Evolutionary conservation across 768 basidiomycete genomes (phyloP).

Genomic region (Rhodotorula diobovata): DNA sequence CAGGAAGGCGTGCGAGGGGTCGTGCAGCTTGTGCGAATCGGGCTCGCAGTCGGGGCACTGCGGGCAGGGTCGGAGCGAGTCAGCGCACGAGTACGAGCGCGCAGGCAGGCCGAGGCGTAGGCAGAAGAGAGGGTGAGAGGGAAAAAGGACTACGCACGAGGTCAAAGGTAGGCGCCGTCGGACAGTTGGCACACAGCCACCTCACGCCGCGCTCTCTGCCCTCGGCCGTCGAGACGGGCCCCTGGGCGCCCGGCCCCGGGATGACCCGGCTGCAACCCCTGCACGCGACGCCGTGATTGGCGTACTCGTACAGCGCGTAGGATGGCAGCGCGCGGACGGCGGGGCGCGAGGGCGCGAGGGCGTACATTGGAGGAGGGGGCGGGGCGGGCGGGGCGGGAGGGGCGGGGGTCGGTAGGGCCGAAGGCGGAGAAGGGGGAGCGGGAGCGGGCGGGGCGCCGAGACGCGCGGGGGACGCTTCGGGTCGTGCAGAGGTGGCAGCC

Average conservation of each 20-base stretch:
- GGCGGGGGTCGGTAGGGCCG: too few species aligned
- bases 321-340: background rate
- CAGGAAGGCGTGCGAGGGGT: slow-evolving; percentile 4
- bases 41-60: slow-evolving; percentile 1
- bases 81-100: background rate
- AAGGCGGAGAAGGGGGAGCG: too few species aligned
- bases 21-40: background rate
- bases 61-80: too few species aligned
- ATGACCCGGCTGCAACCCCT: background rate
- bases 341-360: too few species aligned
- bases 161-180: background rate
- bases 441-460: background rate
- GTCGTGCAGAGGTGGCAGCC: too few species aligned
- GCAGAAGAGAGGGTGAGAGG: background rate
- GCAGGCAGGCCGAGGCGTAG: background rate
- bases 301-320: background rate
- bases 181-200: slow-evolving; percentile 8
- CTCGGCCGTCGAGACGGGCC: background rate
- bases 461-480: too few species aligned
- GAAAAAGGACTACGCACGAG: background rate
- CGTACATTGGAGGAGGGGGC: too few species aligned
- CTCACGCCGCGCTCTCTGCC: background rate
- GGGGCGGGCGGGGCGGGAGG: too few species aligned
- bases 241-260: background rate
- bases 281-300: background rate